Evolutionary conservation across 441 rosid species (phyloP), one percentile per base, ranked within the genome.

Genomic region (Eruca vesicaria): DNA sequence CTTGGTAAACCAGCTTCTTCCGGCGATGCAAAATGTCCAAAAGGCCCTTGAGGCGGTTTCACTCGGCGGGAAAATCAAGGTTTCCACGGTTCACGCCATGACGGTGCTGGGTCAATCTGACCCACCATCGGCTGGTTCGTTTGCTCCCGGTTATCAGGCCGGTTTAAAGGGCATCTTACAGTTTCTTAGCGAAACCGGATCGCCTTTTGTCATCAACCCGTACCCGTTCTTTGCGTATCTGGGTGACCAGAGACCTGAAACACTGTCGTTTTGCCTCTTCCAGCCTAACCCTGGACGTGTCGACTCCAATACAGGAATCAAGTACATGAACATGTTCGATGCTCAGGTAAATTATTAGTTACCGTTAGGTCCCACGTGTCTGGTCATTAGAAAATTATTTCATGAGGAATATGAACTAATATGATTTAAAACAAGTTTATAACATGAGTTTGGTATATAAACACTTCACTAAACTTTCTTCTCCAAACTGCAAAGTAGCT

Each of bases 241-340:
- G 78, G 86, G 93, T 67, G 98, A 94, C 80, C 79, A 90, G 8
- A 86, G 92, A 70, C 91, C 97, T 0, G 97, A 94, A 75, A 92
- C 97, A 31, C 69, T 93, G 53, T 87, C 96, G 12, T 93, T 87
- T 69, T 91, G 97, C 74, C 74, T 95, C 63, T 95, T 95, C 61
- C 98, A 95, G 79, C 91, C 98, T 65, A 95, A 93, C 87, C 66
- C 99, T 3, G 98, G 99, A 18, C 93, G 98, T 55, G 84, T 91
- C 14, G 99, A 95, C 85, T 71, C 91, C 15, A 90, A 87, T 0
- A 87, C 82, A 15, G 98, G 99, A 28, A 91, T 86, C 78, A 84
- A 68, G 76, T 95, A 95, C 92, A 88, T 81, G 95, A 95, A 90
- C 89, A 95, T 95, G 99, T 95, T 95, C 36, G 98, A 95, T 35